Base-by-base conservation (phyloP, 768 basidiomycete species). In the Asterophora parasitica region DNA sequence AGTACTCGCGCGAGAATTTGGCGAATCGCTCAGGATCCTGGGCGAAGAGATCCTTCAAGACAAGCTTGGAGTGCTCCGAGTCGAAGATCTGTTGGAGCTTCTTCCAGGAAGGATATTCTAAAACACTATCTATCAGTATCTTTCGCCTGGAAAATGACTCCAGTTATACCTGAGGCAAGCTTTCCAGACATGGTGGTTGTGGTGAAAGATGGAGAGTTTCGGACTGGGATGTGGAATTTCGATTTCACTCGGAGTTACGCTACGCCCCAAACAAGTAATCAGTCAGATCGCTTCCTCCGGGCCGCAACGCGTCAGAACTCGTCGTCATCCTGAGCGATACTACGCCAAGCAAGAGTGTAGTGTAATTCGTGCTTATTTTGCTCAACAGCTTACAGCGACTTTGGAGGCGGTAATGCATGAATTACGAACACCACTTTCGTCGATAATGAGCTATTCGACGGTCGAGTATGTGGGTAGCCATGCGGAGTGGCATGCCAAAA, bases 21-120 rank as follows among this genome's bases (percentile, higher is more conserved):
- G 78, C 61, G 75, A 97, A 99, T 49, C 96, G 86, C 46, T 78
- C 50, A 12, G 93, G 83, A 70, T 97, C 93, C 60, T 85, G 75
- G 15, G 83, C 83, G 65, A 99, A 99, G 60, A 99, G 88, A 49
- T 96, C 87, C 69, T 88, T 91, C 55, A 99, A 81, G 61, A 90
- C 72, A 67, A 97, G 85, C 55, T 78, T 78, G 49, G 79, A 63
- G 54, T 79, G 73, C 61, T 92, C 78, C 10, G 77, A 66, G 63
- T 89, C 83, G 66, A 95, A 88, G 50, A 89, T 77, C 58, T 75
- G 58, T 73, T 96, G 86, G 58, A 99, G 88, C 67, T 89, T 85
- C 72, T 90, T 79, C 94, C 94, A 98, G 33, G 91, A 69, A 19
- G 81, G 46, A 70, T 96, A 96, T 44, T 91, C 94, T 97, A 63